Percentiles rank a stretch among this genome's conserved stretches.
These are phyloP conservation scores for Pythium apleroticum DNA, from an alignment of 352 stramenopile species.

Conservation along the genomic window DNA sequence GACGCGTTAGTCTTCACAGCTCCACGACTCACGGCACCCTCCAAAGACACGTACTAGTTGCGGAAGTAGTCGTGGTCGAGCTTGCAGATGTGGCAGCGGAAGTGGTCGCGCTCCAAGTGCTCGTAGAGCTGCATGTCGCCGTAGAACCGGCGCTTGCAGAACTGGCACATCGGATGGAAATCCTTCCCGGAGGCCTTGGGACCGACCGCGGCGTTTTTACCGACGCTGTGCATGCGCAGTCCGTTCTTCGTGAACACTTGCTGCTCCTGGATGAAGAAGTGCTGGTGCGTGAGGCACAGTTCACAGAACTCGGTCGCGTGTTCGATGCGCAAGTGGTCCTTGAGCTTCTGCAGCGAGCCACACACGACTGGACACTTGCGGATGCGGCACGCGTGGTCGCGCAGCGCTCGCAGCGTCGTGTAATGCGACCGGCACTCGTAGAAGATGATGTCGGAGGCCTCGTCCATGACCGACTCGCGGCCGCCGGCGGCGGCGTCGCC, in stretches of 20 bases:
- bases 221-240: slow-evolving; percentile 67
- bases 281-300: slow-evolving; percentile 69
- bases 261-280: slow-evolving; percentile 83
- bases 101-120: slow-evolving; percentile 88
- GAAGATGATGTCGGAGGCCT: slow-evolving; percentile 79
- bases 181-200: slow-evolving; percentile 65
- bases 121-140: slow-evolving; percentile 83
- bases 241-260: slow-evolving; percentile 74
- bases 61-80: slow-evolving; percentile 87
- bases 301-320: slow-evolving; percentile 80
- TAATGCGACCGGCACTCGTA: slow-evolving; percentile 68
- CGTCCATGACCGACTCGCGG: slow-evolving; percentile 63
- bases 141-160: slow-evolving; percentile 87
- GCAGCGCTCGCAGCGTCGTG: slow-evolving; percentile 47
- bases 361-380: slow-evolving; percentile 60
- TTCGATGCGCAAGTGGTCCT: slow-evolving; percentile 65
- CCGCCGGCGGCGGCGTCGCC: slow-evolving; percentile 54
- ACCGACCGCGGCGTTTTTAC: slow-evolving; percentile 39
- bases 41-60: slow-evolving; percentile 87
- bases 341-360: slow-evolving; percentile 54
- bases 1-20: background rate
- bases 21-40: too few species aligned
- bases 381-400: slow-evolving; percentile 62
- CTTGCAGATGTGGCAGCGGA: slow-evolving; percentile 90
- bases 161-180: slow-evolving; percentile 88